Base-by-base conservation (phyloP, 345 rosid species). In the Punica granatum region DNA sequence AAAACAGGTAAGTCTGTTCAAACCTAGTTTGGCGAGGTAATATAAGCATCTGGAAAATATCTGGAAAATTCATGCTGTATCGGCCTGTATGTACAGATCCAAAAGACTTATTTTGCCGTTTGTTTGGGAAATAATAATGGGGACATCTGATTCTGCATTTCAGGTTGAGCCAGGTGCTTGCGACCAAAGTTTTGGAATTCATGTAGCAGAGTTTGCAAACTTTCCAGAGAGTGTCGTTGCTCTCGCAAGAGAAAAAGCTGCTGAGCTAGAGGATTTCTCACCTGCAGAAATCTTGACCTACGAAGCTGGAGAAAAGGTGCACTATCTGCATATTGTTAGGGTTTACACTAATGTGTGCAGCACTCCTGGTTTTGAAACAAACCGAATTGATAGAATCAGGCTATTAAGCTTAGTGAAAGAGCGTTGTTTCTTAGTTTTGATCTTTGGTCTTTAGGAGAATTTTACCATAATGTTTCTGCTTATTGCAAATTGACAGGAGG, bases 181-280 rank as follows among this genome's bases (percentile, higher is more conserved):
- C 81, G 98, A 94, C 83, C 99, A 94, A 74, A 94, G 99, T 81
- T 94, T 94, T 67, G 98, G 99, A 54, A 91, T 94, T 73, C 99
- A 94, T 72, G 99, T 94, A 66, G 98, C 99, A 6, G 98, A 94
- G 72, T 94, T 89, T 69, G 98, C 98, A 65, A 91, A 91, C 77
- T 94, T 94, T 78, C 98, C 99, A 34, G 92, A 86, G 77, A 91
- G 90, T 72, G 98, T 91, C 53, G 98, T 91, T 25, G 78, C 90
- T 23, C 92, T 94, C 16, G 96, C 98, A 51, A 83, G 99, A 76
- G 96, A 89, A 77, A 94, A 91, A 82, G 99, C 97, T 60, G 83
- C 91, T 39, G 99, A 94, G 78, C 77, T 94, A 74, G 98, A 91
- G 75, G 99, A 91, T 82, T 94, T 94, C 86, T 86, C 98, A 18